Evolutionary conservation across 192 early-diverging fungal species (phyloP).

Genomic region (Podila minutissima): DNA sequence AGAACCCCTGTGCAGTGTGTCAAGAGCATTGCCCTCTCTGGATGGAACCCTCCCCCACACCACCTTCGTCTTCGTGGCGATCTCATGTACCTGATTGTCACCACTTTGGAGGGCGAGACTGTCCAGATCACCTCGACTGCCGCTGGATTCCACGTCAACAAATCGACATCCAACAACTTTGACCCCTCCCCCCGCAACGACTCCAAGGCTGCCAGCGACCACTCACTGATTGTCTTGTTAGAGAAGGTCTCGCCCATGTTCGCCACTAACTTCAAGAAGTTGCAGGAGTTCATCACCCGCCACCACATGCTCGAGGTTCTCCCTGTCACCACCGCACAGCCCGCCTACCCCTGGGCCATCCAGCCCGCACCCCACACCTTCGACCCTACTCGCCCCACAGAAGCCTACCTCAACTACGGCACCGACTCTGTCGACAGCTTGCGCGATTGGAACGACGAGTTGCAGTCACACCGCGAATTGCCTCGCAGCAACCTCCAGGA

Average conservation of each 20-base stretch:
- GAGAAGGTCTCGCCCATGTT: constrained; percentile 77
- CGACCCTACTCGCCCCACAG: constrained; percentile 73
- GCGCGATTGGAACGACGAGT: constrained; percentile 98
- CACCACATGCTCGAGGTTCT: constrained; percentile 86
- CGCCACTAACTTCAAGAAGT: constrained; percentile 67
- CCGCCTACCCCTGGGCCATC: constrained; percentile 88
- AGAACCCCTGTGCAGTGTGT: constrained; percentile 69
- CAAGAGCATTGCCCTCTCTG: constrained; percentile 80
- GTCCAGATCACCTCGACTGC: constrained; percentile 87
- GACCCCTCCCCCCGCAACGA: constrained; percentile 62
- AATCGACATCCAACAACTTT: constrained; percentile 77
- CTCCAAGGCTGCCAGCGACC: constrained; percentile 54
- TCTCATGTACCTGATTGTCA: constrained; percentile 88
- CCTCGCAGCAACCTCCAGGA: constrained; percentile 81
- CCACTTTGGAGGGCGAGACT: constrained; percentile 85
- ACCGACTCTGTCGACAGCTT: constrained; percentile 70
- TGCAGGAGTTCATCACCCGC: constrained; percentile 69
- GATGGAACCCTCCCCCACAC: constrained; percentile 93
- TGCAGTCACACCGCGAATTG: constrained; percentile 89
- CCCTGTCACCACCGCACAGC: constrained; percentile 71
- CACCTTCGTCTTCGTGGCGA: constrained; percentile 82
- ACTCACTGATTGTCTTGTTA: constrained; percentile 77
- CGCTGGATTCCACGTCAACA: constrained; percentile 91
- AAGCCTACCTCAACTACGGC: constrained; percentile 68
- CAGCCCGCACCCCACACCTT: constrained; percentile 59